A percentile compares a stretch with the other conserved stretches of the same genome.
Conservation (phyloP, 2,329 filamentous ascomycete species). For the Cytospora piceae region DNA sequence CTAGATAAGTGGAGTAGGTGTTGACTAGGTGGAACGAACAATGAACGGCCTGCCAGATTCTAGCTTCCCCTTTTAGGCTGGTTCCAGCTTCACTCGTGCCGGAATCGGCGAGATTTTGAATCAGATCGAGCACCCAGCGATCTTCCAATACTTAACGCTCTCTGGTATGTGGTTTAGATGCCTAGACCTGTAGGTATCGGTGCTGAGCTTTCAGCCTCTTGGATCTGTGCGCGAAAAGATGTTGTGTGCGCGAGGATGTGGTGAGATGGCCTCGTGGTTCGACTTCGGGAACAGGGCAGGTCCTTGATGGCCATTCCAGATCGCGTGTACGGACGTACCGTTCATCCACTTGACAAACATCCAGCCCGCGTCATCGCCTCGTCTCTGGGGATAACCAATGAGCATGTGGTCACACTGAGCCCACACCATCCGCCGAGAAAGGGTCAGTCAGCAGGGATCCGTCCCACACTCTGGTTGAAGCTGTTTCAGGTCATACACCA, state of each 20-base stretch:
- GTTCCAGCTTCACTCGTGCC: too few relatives aligned
- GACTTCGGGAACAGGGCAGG: not conserved
- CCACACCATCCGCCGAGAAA: not conserved
- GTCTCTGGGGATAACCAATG: not conserved
- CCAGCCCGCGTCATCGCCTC: not conserved
- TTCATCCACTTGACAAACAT: not conserved
- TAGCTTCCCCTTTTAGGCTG: too few relatives aligned
- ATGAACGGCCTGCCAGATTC: not conserved
- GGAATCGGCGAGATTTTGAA: too few relatives aligned
- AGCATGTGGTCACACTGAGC: not conserved
- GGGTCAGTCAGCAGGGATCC: conserved; percentile 14
- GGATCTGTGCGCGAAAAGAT: too few relatives aligned
- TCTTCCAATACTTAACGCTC: too few relatives aligned
- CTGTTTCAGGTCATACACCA: conserved; percentile 27
- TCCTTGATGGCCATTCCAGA: not conserved
- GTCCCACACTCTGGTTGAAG: conserved; percentile 3
- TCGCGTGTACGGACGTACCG: not conserved
- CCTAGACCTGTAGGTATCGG: too few relatives aligned
- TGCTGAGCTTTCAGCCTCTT: too few relatives aligned
- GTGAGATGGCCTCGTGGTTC: not conserved
- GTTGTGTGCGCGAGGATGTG: not conserved
- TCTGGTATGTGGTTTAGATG: too few relatives aligned
- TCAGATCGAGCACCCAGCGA: too few relatives aligned
- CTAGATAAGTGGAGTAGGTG: too few relatives aligned
- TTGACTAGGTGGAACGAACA: not conserved